Evolutionary conservation across 495 filamentous ascomycete species (phyloP).

Genomic region (Barbatosphaeria neglecta): DNA sequence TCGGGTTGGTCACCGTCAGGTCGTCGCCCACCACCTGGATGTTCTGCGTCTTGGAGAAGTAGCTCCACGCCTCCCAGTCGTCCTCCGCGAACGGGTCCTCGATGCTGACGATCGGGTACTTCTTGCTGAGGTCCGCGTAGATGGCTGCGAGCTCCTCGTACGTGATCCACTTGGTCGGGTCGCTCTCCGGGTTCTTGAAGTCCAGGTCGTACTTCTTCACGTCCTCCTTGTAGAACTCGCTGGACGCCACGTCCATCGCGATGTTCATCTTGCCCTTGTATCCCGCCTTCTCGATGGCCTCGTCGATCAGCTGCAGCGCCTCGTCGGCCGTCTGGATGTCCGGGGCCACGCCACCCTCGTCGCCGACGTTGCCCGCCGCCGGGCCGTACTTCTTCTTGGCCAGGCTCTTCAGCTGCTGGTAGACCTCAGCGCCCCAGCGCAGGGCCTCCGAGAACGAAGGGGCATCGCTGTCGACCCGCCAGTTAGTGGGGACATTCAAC

Average conservation of each 20-base stretch:
- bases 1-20: slow-evolving; percentile 93
- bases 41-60: slow-evolving; percentile 98
- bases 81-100: slow-evolving; percentile 63
- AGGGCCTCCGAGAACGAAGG: slow-evolving; percentile 89
- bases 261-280: slow-evolving; percentile 94
- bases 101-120: slow-evolving; percentile 91
- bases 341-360: slow-evolving; percentile 98
- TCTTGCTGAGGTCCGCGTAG: slow-evolving; percentile 76
- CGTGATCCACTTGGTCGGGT: slow-evolving; percentile 91
- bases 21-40: slow-evolving; percentile 96
- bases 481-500: slow-evolving; percentile 7
- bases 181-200: slow-evolving; percentile 98
- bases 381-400: slow-evolving; percentile 99
- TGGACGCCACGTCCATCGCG: slow-evolving; percentile 98
- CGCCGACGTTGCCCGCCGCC: slow-evolving; percentile 96
- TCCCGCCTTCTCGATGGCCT: slow-evolving; percentile 85
- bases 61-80: slow-evolving; percentile 97
- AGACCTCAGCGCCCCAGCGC: slow-evolving; percentile 91
- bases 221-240: slow-evolving; percentile 97
- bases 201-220: slow-evolving; percentile 99
- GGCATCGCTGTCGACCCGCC: slow-evolving; percentile 37
- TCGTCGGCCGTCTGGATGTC: slow-evolving; percentile 96
- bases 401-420: slow-evolving; percentile 92
- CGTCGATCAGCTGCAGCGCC: slow-evolving; percentile 92
- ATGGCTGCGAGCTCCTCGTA: slow-evolving; percentile 96